phyloP scores from a whole-genome alignment of 768 basidiomycete genomes.

The Lentinula lateritia region DNA sequence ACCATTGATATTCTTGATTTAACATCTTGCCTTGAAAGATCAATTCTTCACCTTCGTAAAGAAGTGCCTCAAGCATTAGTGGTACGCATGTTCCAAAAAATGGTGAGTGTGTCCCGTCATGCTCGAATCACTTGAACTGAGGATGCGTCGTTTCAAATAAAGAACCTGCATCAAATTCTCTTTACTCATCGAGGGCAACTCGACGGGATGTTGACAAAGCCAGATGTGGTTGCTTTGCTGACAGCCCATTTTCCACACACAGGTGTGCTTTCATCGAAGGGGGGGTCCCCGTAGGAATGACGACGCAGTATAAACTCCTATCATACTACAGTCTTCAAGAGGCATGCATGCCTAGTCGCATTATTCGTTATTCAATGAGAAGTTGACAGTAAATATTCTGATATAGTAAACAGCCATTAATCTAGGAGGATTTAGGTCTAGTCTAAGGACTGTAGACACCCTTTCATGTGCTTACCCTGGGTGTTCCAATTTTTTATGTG shows the following conservation, averaged over 20 bases:
- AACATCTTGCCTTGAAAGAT: slow-evolving; percentile 32
- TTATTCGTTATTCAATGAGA: too few species aligned
- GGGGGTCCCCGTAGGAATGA: neutral
- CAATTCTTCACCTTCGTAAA: slow-evolving; percentile 57
- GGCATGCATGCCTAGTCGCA: too few species aligned
- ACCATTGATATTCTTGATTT: slow-evolving; percentile 17
- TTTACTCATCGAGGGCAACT: slow-evolving; percentile 58
- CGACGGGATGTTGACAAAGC: slow-evolving; percentile 63
- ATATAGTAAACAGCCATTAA: too few species aligned
- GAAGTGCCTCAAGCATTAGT: slow-evolving; percentile 69
- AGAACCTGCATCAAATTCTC: slow-evolving; percentile 67
- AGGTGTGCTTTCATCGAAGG: slow-evolving; percentile 24
- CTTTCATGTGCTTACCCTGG: too few species aligned
- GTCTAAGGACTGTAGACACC: too few species aligned
- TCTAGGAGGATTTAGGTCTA: too few species aligned
- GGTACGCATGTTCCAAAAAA: slow-evolving; percentile 69
- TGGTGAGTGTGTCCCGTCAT: slow-evolving; percentile 31
- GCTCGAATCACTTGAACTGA: neutral
- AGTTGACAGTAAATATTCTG: too few species aligned
- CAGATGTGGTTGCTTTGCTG: slow-evolving; percentile 56
- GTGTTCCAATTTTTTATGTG: too few species aligned
- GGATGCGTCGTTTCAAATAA: neutral
- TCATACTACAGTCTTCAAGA: too few species aligned
- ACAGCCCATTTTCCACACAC: slow-evolving; percentile 55
- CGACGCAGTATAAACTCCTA: neutral